Percentiles rank a stretch among this genome's conserved stretches.
phyloP scores from a whole-genome alignment of 192 early-diverging fungal species.

The Coemansia sp. region DNA sequence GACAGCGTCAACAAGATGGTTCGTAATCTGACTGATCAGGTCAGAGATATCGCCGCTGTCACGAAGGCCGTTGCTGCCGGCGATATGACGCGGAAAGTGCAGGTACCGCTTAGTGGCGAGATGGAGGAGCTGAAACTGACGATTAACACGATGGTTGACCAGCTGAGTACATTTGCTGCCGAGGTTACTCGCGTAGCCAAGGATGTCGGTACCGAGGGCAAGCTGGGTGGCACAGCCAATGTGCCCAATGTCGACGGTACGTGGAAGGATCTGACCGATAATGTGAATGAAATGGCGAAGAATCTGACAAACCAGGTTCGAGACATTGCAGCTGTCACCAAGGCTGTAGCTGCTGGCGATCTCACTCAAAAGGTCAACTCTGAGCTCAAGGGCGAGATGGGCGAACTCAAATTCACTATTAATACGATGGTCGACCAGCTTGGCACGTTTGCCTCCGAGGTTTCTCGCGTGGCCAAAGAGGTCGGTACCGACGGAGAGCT shows the following conservation, averaged over 20 bases:
- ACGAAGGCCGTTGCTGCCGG: constrained; percentile 59
- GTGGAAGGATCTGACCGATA: constrained; percentile 68
- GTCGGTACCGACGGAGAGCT: constrained; percentile 61
- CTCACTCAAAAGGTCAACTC: constrained; percentile 59
- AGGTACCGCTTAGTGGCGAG: constrained; percentile 66
- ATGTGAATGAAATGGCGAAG: constrained; percentile 70
- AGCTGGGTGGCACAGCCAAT: constrained; percentile 60
- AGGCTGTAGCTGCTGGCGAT: constrained; percentile 66
- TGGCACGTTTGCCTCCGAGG: constrained; percentile 62
- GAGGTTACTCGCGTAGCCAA: constrained; percentile 75
- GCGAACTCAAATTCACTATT: constrained; percentile 62
- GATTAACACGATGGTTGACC: constrained; percentile 74
- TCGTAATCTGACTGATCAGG: constrained; percentile 61
- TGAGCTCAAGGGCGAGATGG: constrained; percentile 65
- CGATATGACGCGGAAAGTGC: constrained; percentile 60
- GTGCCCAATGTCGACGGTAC: constrained; percentile 64
- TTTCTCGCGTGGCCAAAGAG: constrained; percentile 61
- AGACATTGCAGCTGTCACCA: constrained; percentile 63
- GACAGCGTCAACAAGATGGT: constrained; percentile 71
- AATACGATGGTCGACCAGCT: constrained; percentile 68
- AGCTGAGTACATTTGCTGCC: constrained; percentile 57
- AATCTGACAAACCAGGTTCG: constrained; percentile 66
- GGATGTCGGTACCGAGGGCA: constrained; percentile 72
- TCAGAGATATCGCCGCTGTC: constrained; percentile 57
- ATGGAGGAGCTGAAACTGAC: constrained; percentile 70